Conservation (phyloP, 2,329 filamentous ascomycete species). For the Aspergillus eucalypticola region DNA sequence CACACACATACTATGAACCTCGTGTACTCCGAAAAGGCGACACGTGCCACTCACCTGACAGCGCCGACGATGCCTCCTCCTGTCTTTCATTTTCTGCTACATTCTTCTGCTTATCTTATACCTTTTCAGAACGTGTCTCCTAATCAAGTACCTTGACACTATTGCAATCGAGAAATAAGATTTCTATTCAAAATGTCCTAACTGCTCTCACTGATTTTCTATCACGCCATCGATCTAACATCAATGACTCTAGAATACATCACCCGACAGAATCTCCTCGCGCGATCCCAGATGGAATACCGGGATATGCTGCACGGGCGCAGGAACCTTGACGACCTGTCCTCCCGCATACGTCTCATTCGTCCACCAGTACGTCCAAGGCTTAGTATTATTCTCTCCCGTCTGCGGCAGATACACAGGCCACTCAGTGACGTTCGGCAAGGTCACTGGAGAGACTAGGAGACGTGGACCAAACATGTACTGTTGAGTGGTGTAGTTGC, state of each 20-base stretch:
- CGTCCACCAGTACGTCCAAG: constrained; percentile 46
- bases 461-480: constrained; percentile 43
- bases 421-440: constrained; percentile 39
- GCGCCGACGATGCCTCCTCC: too few species aligned
- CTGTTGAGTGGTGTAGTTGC: constrained; percentile 40
- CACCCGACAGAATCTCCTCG: constrained; percentile 66
- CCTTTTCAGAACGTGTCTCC: too few species aligned
- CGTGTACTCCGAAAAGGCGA: background rate
- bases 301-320: constrained; percentile 26
- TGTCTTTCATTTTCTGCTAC: background rate
- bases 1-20: too few species aligned
- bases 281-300: constrained; percentile 63
- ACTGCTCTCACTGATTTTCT: background rate
- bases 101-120: background rate
- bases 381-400: constrained; percentile 22
- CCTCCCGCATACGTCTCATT: constrained; percentile 43
- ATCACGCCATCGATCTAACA: background rate
- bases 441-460: constrained; percentile 39
- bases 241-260: constrained; percentile 14
- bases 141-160: too few species aligned
- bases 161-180: background rate
- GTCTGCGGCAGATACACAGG: constrained; percentile 39
- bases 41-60: background rate
- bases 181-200: background rate
- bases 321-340: constrained; percentile 40